phyloP scores from a whole-genome alignment of 768 basidiomycete genomes.

The Dacryopinax primogenitus region DNA sequence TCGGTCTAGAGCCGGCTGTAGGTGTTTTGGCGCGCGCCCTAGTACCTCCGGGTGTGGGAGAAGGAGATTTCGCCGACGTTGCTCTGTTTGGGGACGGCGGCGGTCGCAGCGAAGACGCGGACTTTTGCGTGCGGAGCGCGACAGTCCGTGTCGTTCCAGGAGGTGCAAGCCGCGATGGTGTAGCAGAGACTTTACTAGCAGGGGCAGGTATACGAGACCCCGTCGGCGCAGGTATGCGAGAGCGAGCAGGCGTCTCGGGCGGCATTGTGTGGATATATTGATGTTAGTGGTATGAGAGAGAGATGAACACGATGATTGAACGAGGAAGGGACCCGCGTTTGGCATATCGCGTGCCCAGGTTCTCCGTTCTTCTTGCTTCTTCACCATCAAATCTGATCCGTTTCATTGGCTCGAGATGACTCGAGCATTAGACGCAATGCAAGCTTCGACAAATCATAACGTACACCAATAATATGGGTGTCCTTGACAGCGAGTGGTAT shows the following conservation, averaged over 20 bases:
- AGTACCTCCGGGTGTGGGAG: neutral
- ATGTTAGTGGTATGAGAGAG: neutral
- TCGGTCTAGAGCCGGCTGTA: neutral
- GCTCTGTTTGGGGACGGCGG: neutral
- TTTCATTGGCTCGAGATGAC: too few species aligned
- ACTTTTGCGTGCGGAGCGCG: neutral
- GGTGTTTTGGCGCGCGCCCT: neutral
- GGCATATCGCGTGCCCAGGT: too few species aligned
- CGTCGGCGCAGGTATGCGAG: slow-evolving; percentile 1
- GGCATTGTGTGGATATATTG: slow-evolving; percentile 1
- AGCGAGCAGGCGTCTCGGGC: neutral
- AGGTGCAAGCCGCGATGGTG: neutral
- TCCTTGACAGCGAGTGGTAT: too few species aligned
- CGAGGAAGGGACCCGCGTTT: too few species aligned
- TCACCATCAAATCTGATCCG: too few species aligned
- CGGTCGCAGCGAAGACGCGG: neutral
- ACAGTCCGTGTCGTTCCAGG: neutral
- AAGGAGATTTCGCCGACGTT: neutral
- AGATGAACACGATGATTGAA: neutral
- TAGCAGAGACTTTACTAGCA: neutral
- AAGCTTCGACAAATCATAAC: too few species aligned
- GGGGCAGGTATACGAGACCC: neutral
- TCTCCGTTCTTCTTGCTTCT: too few species aligned
- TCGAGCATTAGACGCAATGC: too few species aligned
- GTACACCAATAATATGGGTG: too few species aligned